phyloP scores from a whole-genome alignment of 176 grass and related monocot genomes.

The Oryza glaberrima region DNA sequence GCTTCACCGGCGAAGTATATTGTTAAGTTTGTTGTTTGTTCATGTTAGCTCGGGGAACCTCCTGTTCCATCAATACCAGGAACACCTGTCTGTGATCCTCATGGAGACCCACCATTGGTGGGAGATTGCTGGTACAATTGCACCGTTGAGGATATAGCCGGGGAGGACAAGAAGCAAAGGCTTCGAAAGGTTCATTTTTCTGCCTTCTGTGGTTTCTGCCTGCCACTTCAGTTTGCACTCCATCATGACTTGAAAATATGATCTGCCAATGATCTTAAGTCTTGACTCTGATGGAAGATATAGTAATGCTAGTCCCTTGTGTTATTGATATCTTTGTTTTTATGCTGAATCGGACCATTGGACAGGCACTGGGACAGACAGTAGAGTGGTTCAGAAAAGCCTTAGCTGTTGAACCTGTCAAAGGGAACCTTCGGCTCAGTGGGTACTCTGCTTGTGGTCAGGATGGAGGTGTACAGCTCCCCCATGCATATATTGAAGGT shows the following conservation, averaged over 20 bases:
- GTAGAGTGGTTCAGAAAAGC: constrained; percentile 99
- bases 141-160: constrained; percentile 86
- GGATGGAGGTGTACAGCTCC: constrained; percentile 96
- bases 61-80: constrained; percentile 55
- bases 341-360: constrained; percentile 34
- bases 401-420: constrained; percentile 96
- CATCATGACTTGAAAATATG: not conserved
- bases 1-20: not conserved
- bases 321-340: constrained; percentile 2
- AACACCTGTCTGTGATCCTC: constrained; percentile 77
- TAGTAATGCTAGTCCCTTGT: not conserved
- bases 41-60: constrained; percentile 85
- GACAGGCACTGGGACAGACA: constrained; percentile 88
- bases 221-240: not conserved
- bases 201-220: constrained; percentile 21
- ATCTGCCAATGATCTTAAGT: not conserved
- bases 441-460: constrained; percentile 99
- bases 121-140: constrained; percentile 99
- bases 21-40: constrained; percentile 14
- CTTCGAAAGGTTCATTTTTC: constrained; percentile 85
- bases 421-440: constrained; percentile 92
- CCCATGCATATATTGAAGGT: constrained; percentile 97
- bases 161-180: constrained; percentile 88
- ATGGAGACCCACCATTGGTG: constrained; percentile 76
- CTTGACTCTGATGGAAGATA: not conserved